Evolutionary conservation across 345 rosid genomes (phyloP).

Genomic region (Microcos paniculata): DNA sequence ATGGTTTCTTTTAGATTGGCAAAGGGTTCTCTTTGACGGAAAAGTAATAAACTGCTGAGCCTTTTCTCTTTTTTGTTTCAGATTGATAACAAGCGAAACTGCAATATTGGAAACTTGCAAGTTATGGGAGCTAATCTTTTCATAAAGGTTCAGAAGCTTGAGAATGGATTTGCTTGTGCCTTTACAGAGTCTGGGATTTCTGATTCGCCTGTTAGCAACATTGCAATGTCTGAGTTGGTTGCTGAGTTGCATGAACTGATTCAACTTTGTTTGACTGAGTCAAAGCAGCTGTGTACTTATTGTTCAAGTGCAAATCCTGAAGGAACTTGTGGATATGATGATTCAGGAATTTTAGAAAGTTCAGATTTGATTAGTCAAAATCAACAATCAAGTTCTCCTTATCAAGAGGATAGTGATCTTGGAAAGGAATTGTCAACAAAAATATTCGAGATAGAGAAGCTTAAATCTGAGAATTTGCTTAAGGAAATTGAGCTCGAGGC

Average conservation of each 20-base stretch:
- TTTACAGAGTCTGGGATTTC: slow-evolving; percentile 15
- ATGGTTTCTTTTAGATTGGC: background rate
- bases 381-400: slow-evolving; percentile 17
- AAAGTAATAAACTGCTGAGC: background rate
- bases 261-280: slow-evolving; percentile 27
- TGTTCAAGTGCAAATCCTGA: background rate
- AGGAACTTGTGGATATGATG: slow-evolving; percentile 4
- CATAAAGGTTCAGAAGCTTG: slow-evolving; percentile 5
- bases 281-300: slow-evolving; percentile 19
- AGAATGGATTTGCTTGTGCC: background rate
- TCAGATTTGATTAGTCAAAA: slow-evolving; percentile 29
- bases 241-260: slow-evolving; percentile 32
- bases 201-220: slow-evolving; percentile 20
- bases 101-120: slow-evolving; percentile 19
- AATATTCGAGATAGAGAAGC: slow-evolving; percentile 31
- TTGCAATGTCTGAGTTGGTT: background rate
- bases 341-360: slow-evolving; percentile 18
- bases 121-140: slow-evolving; percentile 30
- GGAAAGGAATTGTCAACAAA: slow-evolving; percentile 27
- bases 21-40: background rate
- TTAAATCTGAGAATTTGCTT: slow-evolving; percentile 36
- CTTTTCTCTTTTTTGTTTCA: slow-evolving; percentile 10
- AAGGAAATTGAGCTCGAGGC: slow-evolving; percentile 40
- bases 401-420: slow-evolving; percentile 24
- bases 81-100: slow-evolving; percentile 25